A percentile compares a stretch with the other conserved stretches of the same genome.
phyloP scores from a whole-genome alignment of 2,329 filamentous ascomycete species.

The Hypoxylon sp. region DNA sequence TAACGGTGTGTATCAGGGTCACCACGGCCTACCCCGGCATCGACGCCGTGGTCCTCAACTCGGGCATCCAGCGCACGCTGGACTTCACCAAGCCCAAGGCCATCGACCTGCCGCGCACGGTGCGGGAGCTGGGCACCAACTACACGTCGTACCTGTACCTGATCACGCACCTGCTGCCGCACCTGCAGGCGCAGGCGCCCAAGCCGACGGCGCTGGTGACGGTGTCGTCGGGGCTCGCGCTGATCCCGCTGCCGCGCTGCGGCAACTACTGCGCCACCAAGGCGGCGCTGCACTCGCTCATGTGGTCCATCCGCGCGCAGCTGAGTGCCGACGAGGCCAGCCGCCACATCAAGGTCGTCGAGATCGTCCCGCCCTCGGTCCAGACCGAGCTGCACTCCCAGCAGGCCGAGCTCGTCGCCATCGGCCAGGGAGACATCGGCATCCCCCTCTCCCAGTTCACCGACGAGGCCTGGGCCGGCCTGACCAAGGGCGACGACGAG shows the following conservation, averaged over 20 bases:
- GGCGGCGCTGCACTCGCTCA: slow-evolving; percentile 58
- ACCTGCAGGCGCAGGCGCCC: slow-evolving; percentile 44
- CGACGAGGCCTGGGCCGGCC: slow-evolving; percentile 54
- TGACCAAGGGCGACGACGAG: slow-evolving; percentile 53
- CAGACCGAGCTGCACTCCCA: slow-evolving; percentile 58
- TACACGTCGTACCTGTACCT: slow-evolving; percentile 56
- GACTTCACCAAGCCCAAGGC: slow-evolving; percentile 58
- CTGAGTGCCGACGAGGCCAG: slow-evolving; percentile 44
- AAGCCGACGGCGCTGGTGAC: slow-evolving; percentile 43
- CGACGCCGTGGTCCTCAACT: slow-evolving; percentile 65
- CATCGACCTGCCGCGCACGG: slow-evolving; percentile 49
- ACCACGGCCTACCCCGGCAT: slow-evolving; percentile 55
- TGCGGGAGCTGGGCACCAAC: slow-evolving; percentile 56
- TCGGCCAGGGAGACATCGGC: slow-evolving; percentile 47
- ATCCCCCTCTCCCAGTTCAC: slow-evolving; percentile 52
- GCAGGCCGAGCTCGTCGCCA: slow-evolving; percentile 47
- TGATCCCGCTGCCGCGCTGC: slow-evolving; percentile 56
- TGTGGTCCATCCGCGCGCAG: slow-evolving; percentile 54
- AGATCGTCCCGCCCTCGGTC: slow-evolving; percentile 57
- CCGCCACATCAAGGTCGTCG: slow-evolving; percentile 51
- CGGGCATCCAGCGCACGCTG: slow-evolving; percentile 59
- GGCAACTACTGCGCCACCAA: slow-evolving; percentile 63
- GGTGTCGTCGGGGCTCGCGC: slow-evolving; percentile 54
- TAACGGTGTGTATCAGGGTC: slow-evolving; percentile 40
- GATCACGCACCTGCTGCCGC: slow-evolving; percentile 56